These are phyloP conservation scores for Ceratocystis alfenasii DNA, from an alignment of 2,329 filamentous ascomycete genomes.

Conservation along the genomic window DNA sequence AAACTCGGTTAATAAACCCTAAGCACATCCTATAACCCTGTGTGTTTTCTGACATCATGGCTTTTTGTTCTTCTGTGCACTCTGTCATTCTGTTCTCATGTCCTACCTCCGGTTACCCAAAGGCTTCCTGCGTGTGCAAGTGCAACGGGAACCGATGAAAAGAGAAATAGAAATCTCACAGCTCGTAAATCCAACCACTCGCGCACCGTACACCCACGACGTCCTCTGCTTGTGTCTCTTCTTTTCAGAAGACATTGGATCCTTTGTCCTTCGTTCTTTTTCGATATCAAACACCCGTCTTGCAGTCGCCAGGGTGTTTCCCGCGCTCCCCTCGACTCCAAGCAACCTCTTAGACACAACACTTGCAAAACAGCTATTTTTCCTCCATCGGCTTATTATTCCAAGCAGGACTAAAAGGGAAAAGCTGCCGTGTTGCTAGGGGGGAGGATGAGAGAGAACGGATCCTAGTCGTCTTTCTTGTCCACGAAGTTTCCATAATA, in stretches of 20 bases:
- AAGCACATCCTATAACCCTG: too few relatives aligned
- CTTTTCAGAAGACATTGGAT: too few relatives aligned
- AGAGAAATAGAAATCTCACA: neutral
- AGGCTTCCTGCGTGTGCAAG: neutral
- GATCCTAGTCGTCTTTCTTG: too few relatives aligned
- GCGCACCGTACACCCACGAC: neutral
- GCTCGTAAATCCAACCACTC: conserved; percentile 6
- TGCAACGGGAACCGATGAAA: neutral
- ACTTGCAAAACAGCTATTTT: neutral
- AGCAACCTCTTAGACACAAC: neutral
- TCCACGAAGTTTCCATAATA: neutral
- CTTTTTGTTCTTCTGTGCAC: too few relatives aligned
- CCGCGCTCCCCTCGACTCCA: too few relatives aligned
- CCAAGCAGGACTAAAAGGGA: neutral
- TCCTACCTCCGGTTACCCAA: neutral
- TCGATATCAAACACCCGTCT: too few relatives aligned
- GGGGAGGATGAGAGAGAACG: neutral
- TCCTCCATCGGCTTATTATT: neutral
- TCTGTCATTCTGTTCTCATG: neutral
- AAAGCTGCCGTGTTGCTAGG: neutral
- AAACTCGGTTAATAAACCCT: neutral
- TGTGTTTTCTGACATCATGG: too few relatives aligned
- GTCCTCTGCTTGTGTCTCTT: neutral
- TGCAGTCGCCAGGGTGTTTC: too few relatives aligned
- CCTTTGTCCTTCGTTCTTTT: too few relatives aligned